Base-by-base conservation (phyloP, 805 yeast genomes). In the Zygosaccharomyces kombuchaensis region DNA sequence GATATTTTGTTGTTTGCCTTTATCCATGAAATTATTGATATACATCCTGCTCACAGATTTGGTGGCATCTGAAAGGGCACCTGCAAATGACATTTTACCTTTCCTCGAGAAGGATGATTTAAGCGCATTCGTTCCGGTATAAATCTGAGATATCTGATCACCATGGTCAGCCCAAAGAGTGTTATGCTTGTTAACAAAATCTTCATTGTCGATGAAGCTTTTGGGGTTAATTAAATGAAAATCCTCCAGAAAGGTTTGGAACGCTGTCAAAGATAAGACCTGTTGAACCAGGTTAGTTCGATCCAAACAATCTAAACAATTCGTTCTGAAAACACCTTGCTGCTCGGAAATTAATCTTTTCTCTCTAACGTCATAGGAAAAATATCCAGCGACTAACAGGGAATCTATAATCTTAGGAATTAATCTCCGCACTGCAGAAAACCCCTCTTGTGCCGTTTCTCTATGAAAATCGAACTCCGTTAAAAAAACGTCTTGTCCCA, bases 151-250 rank as follows among this genome's bases (percentile, higher is more conserved):
- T 4, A 93, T 82, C 54, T 88, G 96, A 65, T 93, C 99, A 46
- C 99, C 99, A 65, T 93, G 93, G 64, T 93, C 96, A 1, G 99
- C 99, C 99, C 99, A 93, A 14, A 93, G 69, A 6, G 86, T 77
- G 54, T 90, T 87, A 54, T 90, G 96, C 45, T 82, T 82, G n/a
- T 72, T 67, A 61, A 81, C 75, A 21, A 87, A 68, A 14, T 82
- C 91, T 19, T 76, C 70, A 4, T 71, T 74, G 31, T 67, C 71
- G 29, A 52, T 47, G 29, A 46, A 56, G n/a, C 55, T 34, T 12
- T 46, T 50, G 1, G 53, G 25, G 6, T 49, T 47, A 22, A 67
- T 56, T 40, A 71, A 53, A 26, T 67, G 65, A 40, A 70, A 70
- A 48, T 72, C 76, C 39, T 67, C 64, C 25, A 78, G 50, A 51